Conservation (phyloP, 148 eudicot species). For the Polygonum aviculare region DNA sequence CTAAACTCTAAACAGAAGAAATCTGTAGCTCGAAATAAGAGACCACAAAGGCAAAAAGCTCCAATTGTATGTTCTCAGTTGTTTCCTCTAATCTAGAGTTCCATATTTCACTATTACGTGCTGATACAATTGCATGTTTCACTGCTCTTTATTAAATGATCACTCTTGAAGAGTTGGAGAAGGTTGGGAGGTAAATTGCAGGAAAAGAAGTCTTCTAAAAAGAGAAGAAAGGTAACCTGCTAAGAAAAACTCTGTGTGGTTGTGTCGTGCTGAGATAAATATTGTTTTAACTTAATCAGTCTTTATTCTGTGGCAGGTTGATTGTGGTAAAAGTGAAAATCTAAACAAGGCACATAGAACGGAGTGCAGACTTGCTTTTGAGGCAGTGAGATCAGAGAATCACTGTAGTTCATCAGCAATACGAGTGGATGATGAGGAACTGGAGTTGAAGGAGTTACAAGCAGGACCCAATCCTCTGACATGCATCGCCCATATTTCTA, state of each 20-base stretch:
- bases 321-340: slow-evolving; percentile 25
- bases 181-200: slow-evolving; percentile 32
- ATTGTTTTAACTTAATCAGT: background rate
- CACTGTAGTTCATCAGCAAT: slow-evolving; percentile 28
- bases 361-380: slow-evolving; percentile 66
- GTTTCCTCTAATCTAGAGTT: background rate
- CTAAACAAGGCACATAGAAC: slow-evolving; percentile 38
- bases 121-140: background rate
- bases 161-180: slow-evolving; percentile 30
- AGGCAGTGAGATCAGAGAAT: slow-evolving; percentile 31
- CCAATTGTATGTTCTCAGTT: slow-evolving; percentile 36
- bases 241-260: background rate
- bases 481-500: slow-evolving; percentile 64
- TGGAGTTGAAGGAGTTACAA: slow-evolving; percentile 70
- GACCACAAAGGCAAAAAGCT: slow-evolving; percentile 37
- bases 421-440: slow-evolving; percentile 85
- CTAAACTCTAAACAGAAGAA: slow-evolving; percentile 15
- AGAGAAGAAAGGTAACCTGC: slow-evolving; percentile 45
- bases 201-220: slow-evolving; percentile 40
- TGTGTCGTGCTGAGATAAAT: slow-evolving; percentile 4
- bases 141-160: background rate
- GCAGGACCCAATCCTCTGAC: slow-evolving; percentile 60
- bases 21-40: slow-evolving; percentile 25
- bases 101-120: background rate
- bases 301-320: slow-evolving; percentile 29